These are phyloP conservation scores for Malbranchea cinnamomea DNA, from an alignment of 2,329 filamentous ascomycete genomes.

Conservation along the genomic window DNA sequence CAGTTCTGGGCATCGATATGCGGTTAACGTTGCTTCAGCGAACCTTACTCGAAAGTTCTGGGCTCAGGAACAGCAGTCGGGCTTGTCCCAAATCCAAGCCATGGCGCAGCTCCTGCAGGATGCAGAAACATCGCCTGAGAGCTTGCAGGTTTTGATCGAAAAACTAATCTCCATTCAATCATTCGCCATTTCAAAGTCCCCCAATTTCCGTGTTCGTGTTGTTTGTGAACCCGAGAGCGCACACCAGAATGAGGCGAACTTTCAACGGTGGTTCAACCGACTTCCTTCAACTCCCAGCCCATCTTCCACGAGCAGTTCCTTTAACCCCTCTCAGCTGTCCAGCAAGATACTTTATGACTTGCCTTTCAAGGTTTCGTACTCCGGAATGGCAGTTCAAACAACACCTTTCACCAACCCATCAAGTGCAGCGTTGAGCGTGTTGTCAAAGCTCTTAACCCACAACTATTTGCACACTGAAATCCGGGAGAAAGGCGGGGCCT, in stretches of 20 bases:
- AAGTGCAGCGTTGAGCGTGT: conserved; percentile 69
- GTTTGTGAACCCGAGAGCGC: conserved; percentile 71
- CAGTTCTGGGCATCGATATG: conserved; percentile 76
- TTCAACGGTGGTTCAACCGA: conserved; percentile 54
- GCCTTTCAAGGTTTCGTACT: conserved; percentile 95
- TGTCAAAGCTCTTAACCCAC: conserved; percentile 85
- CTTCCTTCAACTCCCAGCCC: conserved; percentile 36
- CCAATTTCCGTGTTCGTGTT: conserved; percentile 60
- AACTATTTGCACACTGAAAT: conserved; percentile 96
- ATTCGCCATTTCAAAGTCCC: conserved; percentile 54
- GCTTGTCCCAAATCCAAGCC: conserved; percentile 79
- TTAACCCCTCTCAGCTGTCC: conserved; percentile 23
- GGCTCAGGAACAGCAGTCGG: conserved; percentile 69
- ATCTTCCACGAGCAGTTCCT: conserved; percentile 9
- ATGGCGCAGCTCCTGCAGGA: conserved; percentile 58
- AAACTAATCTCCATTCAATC: conserved; percentile 78
- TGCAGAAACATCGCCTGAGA: conserved; percentile 52
- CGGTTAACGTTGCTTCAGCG: conserved; percentile 69
- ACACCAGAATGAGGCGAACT: conserved; percentile 50
- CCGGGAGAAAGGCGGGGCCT: conserved; percentile 91
- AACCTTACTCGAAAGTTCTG: conserved; percentile 57
- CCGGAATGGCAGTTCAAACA: conserved; percentile 66
- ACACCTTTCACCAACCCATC: conserved; percentile 64
- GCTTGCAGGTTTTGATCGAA: conserved; percentile 57
- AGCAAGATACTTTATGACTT: conserved; percentile 78